These are phyloP conservation scores for Cladorrhinum sp. DNA, from an alignment of 2,329 filamentous ascomycete genomes.

Conservation along the genomic window DNA sequence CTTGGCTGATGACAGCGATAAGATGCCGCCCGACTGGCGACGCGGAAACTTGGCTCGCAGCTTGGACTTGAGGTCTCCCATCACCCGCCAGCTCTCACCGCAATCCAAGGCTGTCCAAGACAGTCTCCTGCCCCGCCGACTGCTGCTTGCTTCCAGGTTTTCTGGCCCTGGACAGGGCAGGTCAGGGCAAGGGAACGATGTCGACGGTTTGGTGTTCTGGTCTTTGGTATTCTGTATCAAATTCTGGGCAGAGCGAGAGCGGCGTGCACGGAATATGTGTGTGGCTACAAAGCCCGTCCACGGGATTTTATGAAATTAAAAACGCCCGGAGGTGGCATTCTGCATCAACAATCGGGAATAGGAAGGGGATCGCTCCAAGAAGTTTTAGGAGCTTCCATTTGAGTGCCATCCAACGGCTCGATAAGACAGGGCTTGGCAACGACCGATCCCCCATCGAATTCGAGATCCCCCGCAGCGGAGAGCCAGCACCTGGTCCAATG, in stretches of 20 bases:
- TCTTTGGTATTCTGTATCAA: neutral
- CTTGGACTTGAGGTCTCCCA: constrained; percentile 48
- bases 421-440: constrained; percentile 7
- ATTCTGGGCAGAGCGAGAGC: neutral
- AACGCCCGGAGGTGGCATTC: neutral
- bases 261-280: neutral
- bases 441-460: constrained; percentile 5
- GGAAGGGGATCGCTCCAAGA: neutral
- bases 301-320: neutral
- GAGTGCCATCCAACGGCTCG: neutral
- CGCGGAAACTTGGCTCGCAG: constrained; percentile 47
- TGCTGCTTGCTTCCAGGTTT: neutral
- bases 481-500: neutral
- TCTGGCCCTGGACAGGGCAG: neutral
- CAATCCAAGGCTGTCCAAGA: constrained; percentile 4
- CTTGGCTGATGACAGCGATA: constrained; percentile 37
- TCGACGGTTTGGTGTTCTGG: neutral
- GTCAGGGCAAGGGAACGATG: neutral
- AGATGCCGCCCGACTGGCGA: constrained; percentile 40
- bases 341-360: neutral
- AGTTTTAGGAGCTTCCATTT: neutral
- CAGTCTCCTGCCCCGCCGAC: constrained; percentile 8
- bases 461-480: neutral
- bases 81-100: constrained; percentile 23
- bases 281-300: too few species aligned